Conservation (phyloP, 345 rosid species). For the Tarenaya hassleriana region DNA sequence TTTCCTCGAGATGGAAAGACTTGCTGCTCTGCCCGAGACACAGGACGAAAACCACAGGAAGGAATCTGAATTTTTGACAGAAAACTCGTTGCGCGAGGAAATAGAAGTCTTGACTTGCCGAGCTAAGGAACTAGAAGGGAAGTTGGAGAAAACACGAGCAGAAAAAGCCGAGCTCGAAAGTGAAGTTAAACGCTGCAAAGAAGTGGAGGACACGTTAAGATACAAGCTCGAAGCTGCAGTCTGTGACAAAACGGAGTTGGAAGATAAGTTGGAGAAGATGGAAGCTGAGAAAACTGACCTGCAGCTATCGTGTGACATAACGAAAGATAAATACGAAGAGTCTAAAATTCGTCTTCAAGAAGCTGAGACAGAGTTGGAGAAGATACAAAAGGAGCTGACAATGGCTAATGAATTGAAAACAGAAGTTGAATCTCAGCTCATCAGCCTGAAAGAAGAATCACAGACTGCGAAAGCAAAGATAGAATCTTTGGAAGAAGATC, state of each 20-base stretch:
- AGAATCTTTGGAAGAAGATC: slow-evolving; percentile 48
- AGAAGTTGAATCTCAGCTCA: slow-evolving; percentile 49
- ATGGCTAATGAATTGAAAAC: slow-evolving; percentile 40
- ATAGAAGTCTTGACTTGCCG: slow-evolving; percentile 35
- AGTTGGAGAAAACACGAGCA: slow-evolving; percentile 31
- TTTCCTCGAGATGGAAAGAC: slow-evolving; percentile 93
- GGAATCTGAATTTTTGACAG: slow-evolving; percentile 32
- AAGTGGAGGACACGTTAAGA: slow-evolving; percentile 36
- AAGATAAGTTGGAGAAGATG: slow-evolving; percentile 39
- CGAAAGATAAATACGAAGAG: slow-evolving; percentile 34
- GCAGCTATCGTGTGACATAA: slow-evolving; percentile 44
- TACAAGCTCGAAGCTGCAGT: slow-evolving; percentile 40
- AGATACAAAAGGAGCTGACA: slow-evolving; percentile 41
- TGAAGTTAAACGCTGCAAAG: slow-evolving; percentile 27
- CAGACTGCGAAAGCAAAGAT: slow-evolving; percentile 42
- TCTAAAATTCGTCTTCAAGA: slow-evolving; percentile 48
- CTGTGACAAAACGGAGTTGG: slow-evolving; percentile 36
- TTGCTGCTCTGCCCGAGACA: slow-evolving; percentile 58
- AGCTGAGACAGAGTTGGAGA: slow-evolving; percentile 41
- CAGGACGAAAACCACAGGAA: slow-evolving; percentile 24
- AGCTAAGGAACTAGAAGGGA: slow-evolving; percentile 39
- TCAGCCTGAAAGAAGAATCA: slow-evolving; percentile 43
- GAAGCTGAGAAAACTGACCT: slow-evolving; percentile 49
- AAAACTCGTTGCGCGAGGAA: slow-evolving; percentile 42
- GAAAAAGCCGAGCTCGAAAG: slow-evolving; percentile 38